Base-by-base conservation (phyloP, 495 filamentous ascomycete genomes). In the Hypoxylon cercidicola region DNA sequence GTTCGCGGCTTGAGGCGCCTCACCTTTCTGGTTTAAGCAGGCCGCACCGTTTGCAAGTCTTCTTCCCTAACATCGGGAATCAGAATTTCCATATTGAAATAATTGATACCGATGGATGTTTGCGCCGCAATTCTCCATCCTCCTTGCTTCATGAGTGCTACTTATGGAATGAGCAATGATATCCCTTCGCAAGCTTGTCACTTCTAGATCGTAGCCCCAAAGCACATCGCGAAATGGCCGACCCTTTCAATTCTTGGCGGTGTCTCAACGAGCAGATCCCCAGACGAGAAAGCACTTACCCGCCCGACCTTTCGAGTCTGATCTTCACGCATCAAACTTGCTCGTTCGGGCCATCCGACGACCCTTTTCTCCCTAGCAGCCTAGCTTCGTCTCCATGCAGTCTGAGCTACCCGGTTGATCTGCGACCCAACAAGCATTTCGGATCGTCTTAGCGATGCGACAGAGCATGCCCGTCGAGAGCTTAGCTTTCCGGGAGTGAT, bases 261-360 rank as follows among this genome's bases (percentile, higher is more conserved):
- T 52, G 60, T 68, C 65, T 68, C 65, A 68, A 52, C 60, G 35
- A 52, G 66, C 32, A 51, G 60, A 64, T 64, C 66, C 56, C 60
- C 60, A 49, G 55, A 47, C 60, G 35, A 52, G 44, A 41, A 41
- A 3, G 25, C 37, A 10, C 28, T 47, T 60, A 54, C 40, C 64
- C 59, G 53, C 53, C 59, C 34, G 48, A 45, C 43, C 50, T 60
- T 48, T 55, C 60, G 49, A 64, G 66, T 64, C 49, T 69, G 66
- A 69, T 69, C 60, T 69, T 51, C 66, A 13, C 34, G 45, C 55
- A 50, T 64, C 37, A 69, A 69, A 64, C 66, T 55, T 59, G 43
- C 48, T 59, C 46, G 64, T 68, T 62, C 55, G 54, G 64, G 9
- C 37, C 58, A 60, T 54, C 47, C 48, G 43, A 44, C 41, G 20